Conservation (phyloP, 257 asterid genomes). For the Hygrophila difformis region DNA sequence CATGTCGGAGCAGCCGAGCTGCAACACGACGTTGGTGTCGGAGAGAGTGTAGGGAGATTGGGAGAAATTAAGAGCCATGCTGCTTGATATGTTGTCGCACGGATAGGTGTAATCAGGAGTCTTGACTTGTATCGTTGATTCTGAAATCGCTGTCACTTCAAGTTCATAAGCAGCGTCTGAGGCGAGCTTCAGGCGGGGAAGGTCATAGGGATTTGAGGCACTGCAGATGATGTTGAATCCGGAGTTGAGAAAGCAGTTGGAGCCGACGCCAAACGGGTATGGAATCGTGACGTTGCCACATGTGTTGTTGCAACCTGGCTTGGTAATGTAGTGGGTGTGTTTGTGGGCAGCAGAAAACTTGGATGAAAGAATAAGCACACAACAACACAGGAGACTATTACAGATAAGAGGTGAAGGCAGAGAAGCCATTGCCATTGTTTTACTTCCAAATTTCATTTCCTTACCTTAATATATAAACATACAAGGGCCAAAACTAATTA, state of each 20-base stretch:
- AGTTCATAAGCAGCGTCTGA: conserved; percentile 11
- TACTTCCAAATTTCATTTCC: too few species aligned
- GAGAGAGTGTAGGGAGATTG: conserved; percentile 23
- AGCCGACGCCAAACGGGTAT: conserved; percentile 26
- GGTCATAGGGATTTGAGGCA: neutral
- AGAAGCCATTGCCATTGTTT: too few species aligned
- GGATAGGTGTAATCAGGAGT: conserved; percentile 14
- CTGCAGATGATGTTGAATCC: conserved; percentile 19
- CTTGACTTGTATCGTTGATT: conserved; percentile 11
- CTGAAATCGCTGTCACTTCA: conserved; percentile 7
- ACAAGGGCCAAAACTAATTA: too few species aligned
- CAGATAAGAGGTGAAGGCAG: too few species aligned
- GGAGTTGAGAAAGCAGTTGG: conserved; percentile 19
- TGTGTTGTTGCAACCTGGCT: conserved; percentile 15
- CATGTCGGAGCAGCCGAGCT: too few species aligned
- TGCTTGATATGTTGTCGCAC: neutral
- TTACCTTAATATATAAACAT: too few species aligned
- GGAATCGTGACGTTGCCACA: conserved; percentile 22
- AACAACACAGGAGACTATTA: too few species aligned
- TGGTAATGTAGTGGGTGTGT: conserved; percentile 9
- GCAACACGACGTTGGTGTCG: conserved; percentile 19
- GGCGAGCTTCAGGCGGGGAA: conserved; percentile 10
- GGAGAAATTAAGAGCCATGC: conserved; percentile 16
- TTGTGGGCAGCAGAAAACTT: too few species aligned
- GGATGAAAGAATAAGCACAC: too few species aligned